phyloP scores from a whole-genome alignment of 2,329 filamentous ascomycete genomes.

The Pseudogymnoascus sp. region DNA sequence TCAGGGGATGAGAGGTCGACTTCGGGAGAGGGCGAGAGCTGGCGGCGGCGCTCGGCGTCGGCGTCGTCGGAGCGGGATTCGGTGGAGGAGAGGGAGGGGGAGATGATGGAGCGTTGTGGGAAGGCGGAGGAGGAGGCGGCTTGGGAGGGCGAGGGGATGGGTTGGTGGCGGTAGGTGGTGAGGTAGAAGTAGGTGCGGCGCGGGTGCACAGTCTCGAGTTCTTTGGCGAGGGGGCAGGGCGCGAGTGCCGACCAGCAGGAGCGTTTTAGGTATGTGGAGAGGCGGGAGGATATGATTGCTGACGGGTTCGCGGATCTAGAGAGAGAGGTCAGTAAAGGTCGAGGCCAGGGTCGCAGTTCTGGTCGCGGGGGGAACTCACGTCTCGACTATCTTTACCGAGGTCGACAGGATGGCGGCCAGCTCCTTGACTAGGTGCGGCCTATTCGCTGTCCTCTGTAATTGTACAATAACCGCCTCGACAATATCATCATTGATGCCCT shows the following conservation, averaged over 20 bases:
- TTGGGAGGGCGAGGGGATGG: constrained; percentile 61
- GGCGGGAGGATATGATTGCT: constrained; percentile 87
- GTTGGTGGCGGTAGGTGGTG: constrained; percentile 76
- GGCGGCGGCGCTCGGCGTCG: constrained; percentile 56
- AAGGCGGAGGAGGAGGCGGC: constrained; percentile 39
- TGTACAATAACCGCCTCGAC: constrained; percentile 85
- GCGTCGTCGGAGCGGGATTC: constrained; percentile 67
- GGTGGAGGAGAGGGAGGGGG: constrained; percentile 71
- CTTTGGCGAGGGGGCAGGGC: constrained; percentile 85
- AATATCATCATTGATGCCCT: constrained; percentile 88
- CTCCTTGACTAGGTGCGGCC: constrained; percentile 92
- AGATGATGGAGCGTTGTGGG: constrained; percentile 59
- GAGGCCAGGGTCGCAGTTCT: constrained; percentile 11
- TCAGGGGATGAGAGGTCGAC: constrained; percentile 84
- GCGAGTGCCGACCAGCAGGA: constrained; percentile 68
- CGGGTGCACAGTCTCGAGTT: constrained; percentile 85
- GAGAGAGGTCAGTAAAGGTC: constrained; percentile 25
- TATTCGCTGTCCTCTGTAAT: constrained; percentile 81
- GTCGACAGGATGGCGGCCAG: constrained; percentile 72
- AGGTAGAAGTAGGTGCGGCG: constrained; percentile 95
- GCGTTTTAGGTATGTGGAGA: constrained; percentile 85
- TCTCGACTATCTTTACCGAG: constrained; percentile 76
- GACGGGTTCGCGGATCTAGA: constrained; percentile 87
- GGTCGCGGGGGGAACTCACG: constrained; percentile 53
- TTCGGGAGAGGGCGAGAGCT: constrained; percentile 85